Evolutionary conservation across 2,329 filamentous ascomycete genomes (phyloP).

Genomic region (Stagonosporopsis cucurbitacearum): DNA sequence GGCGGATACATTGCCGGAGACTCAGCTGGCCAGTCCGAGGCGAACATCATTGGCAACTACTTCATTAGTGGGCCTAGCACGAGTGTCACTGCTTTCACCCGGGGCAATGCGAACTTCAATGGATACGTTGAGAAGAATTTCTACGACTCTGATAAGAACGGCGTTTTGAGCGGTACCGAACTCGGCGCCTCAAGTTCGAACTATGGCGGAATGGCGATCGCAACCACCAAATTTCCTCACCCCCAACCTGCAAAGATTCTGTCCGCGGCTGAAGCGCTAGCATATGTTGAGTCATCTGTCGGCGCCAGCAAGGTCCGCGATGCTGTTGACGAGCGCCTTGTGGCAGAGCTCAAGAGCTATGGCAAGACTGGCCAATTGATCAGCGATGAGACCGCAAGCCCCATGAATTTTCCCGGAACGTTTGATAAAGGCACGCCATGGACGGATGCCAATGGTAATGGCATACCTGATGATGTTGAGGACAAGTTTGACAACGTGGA

Average conservation of each 20-base stretch:
- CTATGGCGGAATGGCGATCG: conserved; percentile 58
- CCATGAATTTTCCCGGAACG: conserved; percentile 51
- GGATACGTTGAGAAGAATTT: conserved; percentile 62
- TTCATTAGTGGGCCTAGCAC: conserved; percentile 63
- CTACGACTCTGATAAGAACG: conserved; percentile 59
- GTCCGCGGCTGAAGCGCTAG: conserved; percentile 51
- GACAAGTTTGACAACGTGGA: conserved; percentile 56
- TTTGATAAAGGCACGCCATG: conserved; percentile 50
- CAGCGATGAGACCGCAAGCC: conserved; percentile 53
- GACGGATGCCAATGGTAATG: conserved; percentile 57
- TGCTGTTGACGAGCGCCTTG: conserved; percentile 52
- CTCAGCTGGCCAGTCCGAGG: conserved; percentile 55
- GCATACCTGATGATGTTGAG: conserved; percentile 60
- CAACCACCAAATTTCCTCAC: conserved; percentile 51
- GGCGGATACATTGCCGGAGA: conserved; percentile 64
- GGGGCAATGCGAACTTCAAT: conserved; percentile 62
- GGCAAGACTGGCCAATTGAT: conserved; percentile 56
- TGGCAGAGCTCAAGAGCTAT: conserved; percentile 55
- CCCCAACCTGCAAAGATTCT: conserved; percentile 52
- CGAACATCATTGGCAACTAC: conserved; percentile 64
- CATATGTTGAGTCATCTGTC: conserved; percentile 49
- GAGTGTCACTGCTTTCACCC: conserved; percentile 58
- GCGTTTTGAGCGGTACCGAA: conserved; percentile 56
- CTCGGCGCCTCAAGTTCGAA: conserved; percentile 53
- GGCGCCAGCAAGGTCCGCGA: conserved; percentile 57